These are phyloP conservation scores for Podila epicladia DNA, from an alignment of 192 early-diverging fungal genomes.

Conservation along the genomic window DNA sequence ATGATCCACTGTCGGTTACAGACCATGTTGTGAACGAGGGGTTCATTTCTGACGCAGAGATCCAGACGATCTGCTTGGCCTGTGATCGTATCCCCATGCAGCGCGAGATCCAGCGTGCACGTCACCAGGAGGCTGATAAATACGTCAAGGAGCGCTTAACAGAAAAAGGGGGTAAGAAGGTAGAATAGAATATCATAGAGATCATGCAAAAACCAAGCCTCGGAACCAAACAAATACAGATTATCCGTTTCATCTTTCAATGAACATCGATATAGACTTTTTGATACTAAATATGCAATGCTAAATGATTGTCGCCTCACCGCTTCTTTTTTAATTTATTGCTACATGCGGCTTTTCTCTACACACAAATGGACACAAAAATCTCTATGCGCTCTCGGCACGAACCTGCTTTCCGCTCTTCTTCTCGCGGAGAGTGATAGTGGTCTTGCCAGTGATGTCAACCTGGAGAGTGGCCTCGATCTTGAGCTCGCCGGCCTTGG, in stretches of 20 bases:
- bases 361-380: not conserved
- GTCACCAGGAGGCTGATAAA: slow-evolving; percentile 41
- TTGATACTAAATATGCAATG: too few relatives aligned
- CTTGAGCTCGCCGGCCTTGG: slow-evolving; percentile 56
- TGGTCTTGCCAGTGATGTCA: slow-evolving; percentile 57
- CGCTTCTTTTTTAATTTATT: too few relatives aligned
- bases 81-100: slow-evolving; percentile 13
- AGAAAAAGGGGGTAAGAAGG: slow-evolving; percentile 8
- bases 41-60: slow-evolving; percentile 33
- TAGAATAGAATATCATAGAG: not conserved
- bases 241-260: too few relatives aligned
- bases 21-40: slow-evolving; percentile 41
- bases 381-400: slow-evolving; percentile 45
- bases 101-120: slow-evolving; percentile 22
- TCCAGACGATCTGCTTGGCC: slow-evolving; percentile 16
- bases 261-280: too few relatives aligned
- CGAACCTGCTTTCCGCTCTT: slow-evolving; percentile 57
- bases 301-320: too few relatives aligned
- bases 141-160: slow-evolving; percentile 24
- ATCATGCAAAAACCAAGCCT: too few relatives aligned
- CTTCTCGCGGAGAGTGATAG: slow-evolving; percentile 62
- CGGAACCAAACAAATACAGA: too few relatives aligned
- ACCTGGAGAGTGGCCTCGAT: slow-evolving; percentile 63
- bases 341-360: too few relatives aligned
- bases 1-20: slow-evolving; percentile 35